Evolutionary conservation across 2,329 filamentous ascomycete genomes (phyloP).

Genomic region (Fonsecaea erecta): DNA sequence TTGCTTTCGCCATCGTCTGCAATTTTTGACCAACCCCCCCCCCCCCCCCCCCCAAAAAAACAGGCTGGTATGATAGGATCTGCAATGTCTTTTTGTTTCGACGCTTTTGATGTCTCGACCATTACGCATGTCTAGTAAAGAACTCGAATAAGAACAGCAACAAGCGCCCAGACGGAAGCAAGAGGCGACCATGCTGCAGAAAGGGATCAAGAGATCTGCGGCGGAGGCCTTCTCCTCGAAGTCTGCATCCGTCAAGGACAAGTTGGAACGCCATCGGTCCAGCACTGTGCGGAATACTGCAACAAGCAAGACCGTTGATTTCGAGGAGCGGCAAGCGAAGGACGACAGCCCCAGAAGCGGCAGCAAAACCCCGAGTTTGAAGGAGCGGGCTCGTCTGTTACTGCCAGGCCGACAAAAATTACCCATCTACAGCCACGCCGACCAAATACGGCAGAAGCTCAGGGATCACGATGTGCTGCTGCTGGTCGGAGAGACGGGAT

Average conservation of each 20-base stretch:
- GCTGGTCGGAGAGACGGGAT: slow-evolving; percentile 90
- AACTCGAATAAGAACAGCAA: neutral
- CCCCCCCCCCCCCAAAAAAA: too few species aligned
- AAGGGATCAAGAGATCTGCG: slow-evolving; percentile 3
- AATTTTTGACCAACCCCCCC: neutral
- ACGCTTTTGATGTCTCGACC: neutral
- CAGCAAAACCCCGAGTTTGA: slow-evolving; percentile 36
- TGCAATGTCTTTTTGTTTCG: neutral
- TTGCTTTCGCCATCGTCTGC: neutral
- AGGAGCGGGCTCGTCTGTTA: slow-evolving; percentile 54
- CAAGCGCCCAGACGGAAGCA: neutral
- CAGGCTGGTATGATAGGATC: too few species aligned
- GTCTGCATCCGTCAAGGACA: neutral
- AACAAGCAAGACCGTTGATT: slow-evolving; percentile 3
- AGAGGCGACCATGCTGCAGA: neutral
- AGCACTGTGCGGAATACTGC: neutral
- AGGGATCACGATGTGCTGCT: slow-evolving; percentile 74
- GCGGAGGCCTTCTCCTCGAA: neutral
- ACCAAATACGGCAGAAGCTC: slow-evolving; percentile 70
- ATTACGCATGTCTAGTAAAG: neutral
- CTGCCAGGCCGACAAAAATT: slow-evolving; percentile 66
- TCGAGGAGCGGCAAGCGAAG: slow-evolving; percentile 1
- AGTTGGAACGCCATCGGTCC: neutral
- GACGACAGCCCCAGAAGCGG: neutral
- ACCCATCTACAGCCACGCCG: slow-evolving; percentile 77